Conservation (phyloP, 23 red algal species). For the Agarophyton chilense region DNA sequence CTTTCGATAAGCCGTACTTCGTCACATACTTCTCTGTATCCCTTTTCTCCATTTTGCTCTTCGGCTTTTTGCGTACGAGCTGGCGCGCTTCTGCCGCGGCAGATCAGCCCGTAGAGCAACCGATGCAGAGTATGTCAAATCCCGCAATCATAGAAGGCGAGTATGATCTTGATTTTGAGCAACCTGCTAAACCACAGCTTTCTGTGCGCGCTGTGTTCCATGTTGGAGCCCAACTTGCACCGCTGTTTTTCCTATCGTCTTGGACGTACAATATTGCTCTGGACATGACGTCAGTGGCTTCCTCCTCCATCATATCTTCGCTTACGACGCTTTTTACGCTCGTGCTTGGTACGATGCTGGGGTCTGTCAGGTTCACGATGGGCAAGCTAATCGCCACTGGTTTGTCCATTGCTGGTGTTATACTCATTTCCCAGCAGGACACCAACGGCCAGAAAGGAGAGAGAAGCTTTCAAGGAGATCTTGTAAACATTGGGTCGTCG, state of each 20-base stretch:
- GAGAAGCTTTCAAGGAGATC: slow-evolving; percentile 58
- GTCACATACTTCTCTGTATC: slow-evolving; percentile 82
- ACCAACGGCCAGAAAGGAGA: not conserved
- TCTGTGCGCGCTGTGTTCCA: not conserved
- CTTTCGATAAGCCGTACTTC: slow-evolving; percentile 83
- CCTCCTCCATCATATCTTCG: slow-evolving; percentile 80
- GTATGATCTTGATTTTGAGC: slow-evolving; percentile 7
- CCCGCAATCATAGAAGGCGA: slow-evolving; percentile 3
- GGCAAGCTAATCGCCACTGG: slow-evolving; percentile 62
- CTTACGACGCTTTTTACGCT: slow-evolving; percentile 89
- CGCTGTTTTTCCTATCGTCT: slow-evolving; percentile 81
- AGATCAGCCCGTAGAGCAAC: not conserved
- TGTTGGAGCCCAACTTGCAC: slow-evolving; percentile 40
- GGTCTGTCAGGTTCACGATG: slow-evolving; percentile 65
- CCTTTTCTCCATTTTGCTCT: slow-evolving; percentile 77
- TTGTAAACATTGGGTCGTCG: slow-evolving; percentile 63
- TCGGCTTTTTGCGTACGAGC: slow-evolving; percentile 52
- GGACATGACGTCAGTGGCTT: slow-evolving; percentile 86
- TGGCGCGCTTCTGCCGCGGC: slow-evolving; percentile 34
- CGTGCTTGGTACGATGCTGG: slow-evolving; percentile 58
- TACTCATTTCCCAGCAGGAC: slow-evolving; percentile 68
- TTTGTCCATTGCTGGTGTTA: slow-evolving; percentile 70
- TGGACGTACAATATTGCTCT: slow-evolving; percentile 83
- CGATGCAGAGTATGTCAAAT: not conserved
- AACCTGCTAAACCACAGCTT: slow-evolving; percentile 10